Base-by-base conservation (phyloP, 1,284 basidiomycete genomes). In the Hortiboletus rubellus region DNA sequence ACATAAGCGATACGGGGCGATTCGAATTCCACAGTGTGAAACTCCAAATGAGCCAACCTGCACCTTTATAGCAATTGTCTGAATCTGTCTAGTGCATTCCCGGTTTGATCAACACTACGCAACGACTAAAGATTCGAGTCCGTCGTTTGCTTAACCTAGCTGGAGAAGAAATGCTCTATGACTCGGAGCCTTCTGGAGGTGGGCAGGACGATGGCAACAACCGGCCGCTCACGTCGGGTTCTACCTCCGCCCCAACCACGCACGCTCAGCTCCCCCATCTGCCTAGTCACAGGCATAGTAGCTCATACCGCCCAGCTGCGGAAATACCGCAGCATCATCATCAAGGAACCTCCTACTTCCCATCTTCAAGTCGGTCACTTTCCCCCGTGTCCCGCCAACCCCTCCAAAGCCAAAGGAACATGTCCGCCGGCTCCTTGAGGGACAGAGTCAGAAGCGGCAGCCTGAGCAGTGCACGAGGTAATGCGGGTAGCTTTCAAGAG, bases 291-390 rank as follows among this genome's bases (percentile, higher is more conserved):
- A 85, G 81, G 66, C 77, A 78, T 53, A 76, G 77, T 53, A 76
- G 77, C 60, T 82, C 85, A 27, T 79, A 79, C 58, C 82, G 42
- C 11, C n/a, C 63, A 33, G 17, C 54, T 46, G 62, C 38, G 27
- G 83, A 86, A 33, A 82, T 82, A 9, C 83, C 84, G 24, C 76
- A 74, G n/a, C 86, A 63, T 33, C 63, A 87, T 68, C 76, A 83
- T 60, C 82, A 85, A 65, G 87, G 85, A 51, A 85, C 86, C 9
- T 87, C 87, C 5, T 87, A 88, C 70, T 85, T 80, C 66, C 72
- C 79, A 46, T 61, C 71, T 50, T 63, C 76, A 15, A 54, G 52
- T 38, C 73, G 79, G 47, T 72, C 79, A 7, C 66, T 75, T n/a
- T 76, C 77, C 15, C 75, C 79, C 12, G 63, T 74, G 54, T 59